These are phyloP conservation scores for Trifolium pratense DNA, from an alignment of 306 rosid species.

Conservation along the genomic window DNA sequence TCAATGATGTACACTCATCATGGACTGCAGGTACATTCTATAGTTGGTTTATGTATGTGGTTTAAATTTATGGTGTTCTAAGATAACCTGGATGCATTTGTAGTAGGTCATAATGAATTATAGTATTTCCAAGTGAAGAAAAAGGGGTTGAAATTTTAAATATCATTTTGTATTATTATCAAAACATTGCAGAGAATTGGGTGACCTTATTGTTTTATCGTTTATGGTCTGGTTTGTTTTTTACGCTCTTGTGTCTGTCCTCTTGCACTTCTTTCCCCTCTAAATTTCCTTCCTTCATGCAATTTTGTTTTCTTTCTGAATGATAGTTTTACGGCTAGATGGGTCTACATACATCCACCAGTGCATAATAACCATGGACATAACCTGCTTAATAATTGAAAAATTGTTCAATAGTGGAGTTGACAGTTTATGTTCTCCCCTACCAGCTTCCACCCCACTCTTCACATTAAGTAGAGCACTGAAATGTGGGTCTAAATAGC, in stretches of 20 bases:
- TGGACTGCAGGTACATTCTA: conserved; percentile 73
- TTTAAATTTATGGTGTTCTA: conserved; percentile 29
- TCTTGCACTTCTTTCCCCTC: background rate
- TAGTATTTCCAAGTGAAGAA: conserved; percentile 11
- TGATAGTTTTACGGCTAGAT: conserved; percentile 1
- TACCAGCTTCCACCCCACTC: conserved; percentile 7
- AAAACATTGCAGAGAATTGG: conserved; percentile 20
- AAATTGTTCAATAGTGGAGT: background rate
- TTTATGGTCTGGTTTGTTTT: conserved; percentile 16
- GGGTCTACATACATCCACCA: background rate
- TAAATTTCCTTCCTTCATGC: background rate
- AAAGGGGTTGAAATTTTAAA: conserved; percentile 1
- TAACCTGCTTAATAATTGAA: conserved; percentile 13
- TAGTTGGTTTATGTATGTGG: conserved; percentile 26
- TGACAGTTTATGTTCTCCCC: conserved; percentile 2
- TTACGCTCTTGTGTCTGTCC: conserved; percentile 15
- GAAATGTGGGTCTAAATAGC: conserved; percentile 11
- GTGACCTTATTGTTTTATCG: background rate
- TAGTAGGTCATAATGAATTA: conserved; percentile 23
- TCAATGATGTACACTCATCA: conserved; percentile 99
- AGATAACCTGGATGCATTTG: conserved; percentile 20
- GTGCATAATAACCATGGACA: conserved; percentile 22
- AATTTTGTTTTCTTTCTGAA: background rate
- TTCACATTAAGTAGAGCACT: conserved; percentile 15
- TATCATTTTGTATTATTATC: conserved; percentile 27